phyloP scores from a whole-genome alignment of 2,329 filamentous ascomycete species.

The Byssothecium circinans region DNA sequence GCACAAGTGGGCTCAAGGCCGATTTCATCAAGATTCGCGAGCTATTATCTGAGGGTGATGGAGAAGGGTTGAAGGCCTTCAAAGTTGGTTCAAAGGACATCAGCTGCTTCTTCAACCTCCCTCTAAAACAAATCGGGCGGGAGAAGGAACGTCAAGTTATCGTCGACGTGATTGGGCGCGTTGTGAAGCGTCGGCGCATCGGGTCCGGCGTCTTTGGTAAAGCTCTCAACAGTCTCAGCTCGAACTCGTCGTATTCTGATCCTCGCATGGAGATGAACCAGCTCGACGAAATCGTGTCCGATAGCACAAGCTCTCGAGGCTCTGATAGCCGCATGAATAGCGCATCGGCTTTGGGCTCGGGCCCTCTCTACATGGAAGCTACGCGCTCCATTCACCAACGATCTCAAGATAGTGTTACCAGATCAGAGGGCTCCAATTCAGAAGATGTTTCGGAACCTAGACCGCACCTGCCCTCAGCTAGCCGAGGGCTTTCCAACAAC shows the following conservation, averaged over 20 bases:
- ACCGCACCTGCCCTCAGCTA: constrained; percentile 19
- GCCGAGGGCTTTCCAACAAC: constrained; percentile 31
- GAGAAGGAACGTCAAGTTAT: constrained; percentile 71
- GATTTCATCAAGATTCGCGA: constrained; percentile 76
- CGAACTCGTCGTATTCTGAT: constrained; percentile 57
- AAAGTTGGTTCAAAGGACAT: constrained; percentile 81
- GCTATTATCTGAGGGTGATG: constrained; percentile 74
- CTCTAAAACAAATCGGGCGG: constrained; percentile 78
- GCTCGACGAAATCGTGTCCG: constrained; percentile 53
- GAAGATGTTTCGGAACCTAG: constrained; percentile 27
- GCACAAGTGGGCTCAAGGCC: constrained; percentile 74
- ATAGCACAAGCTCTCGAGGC: constrained; percentile 57
- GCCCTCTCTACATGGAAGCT: constrained; percentile 30
- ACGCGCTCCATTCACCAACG: constrained; percentile 27
- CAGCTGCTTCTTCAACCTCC: constrained; percentile 88
- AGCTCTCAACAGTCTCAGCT: constrained; percentile 54
- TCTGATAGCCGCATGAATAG: constrained; percentile 49
- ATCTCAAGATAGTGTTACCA: constrained; percentile 33
- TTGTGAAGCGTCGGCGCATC: constrained; percentile 64
- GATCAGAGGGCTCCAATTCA: constrained; percentile 25
- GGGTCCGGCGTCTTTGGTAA: constrained; percentile 31
- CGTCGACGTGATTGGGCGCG: constrained; percentile 70
- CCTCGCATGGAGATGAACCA: constrained; percentile 52
- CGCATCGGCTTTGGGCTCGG: constrained; percentile 21
- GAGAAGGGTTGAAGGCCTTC: constrained; percentile 70